These are phyloP conservation scores for Hypoxylon cercidicola DNA, from an alignment of 495 filamentous ascomycete species.

Conservation along the genomic window DNA sequence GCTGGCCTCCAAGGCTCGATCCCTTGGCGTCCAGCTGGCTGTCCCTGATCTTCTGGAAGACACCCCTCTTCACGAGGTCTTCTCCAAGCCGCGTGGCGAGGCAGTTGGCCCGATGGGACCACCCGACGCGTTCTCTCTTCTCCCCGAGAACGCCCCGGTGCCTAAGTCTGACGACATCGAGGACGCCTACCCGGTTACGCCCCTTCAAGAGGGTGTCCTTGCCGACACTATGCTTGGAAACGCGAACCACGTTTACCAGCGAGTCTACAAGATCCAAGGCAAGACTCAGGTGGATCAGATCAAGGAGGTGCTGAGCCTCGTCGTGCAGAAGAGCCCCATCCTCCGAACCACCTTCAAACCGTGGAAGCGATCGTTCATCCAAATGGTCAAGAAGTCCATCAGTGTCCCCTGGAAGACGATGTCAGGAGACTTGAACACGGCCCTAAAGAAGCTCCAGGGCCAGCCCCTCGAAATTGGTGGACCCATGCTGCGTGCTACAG, in stretches of 20 bases:
- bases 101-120: neutral
- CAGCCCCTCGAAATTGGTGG: neutral
- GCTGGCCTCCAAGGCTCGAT: neutral
- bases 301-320: neutral
- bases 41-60: neutral
- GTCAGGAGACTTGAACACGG: neutral
- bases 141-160: neutral
- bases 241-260: neutral
- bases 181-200: slow-evolving; percentile 66
- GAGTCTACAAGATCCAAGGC: neutral
- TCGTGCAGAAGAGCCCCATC: neutral
- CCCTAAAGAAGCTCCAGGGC: neutral
- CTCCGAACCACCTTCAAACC: neutral
- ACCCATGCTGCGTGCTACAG: neutral
- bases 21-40: neutral
- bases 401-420: neutral
- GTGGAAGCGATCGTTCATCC: slow-evolving; percentile 1
- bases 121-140: neutral
- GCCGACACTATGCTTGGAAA: slow-evolving; percentile 41
- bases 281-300: neutral
- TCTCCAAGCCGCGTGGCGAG: neutral
- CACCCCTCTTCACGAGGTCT: neutral
- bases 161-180: slow-evolving; percentile 47
- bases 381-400: slow-evolving; percentile 2
- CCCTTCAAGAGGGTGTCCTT: slow-evolving; percentile 58